phyloP scores from a whole-genome alignment of 2,329 filamentous ascomycete species.

The Anthostomella pinea region DNA sequence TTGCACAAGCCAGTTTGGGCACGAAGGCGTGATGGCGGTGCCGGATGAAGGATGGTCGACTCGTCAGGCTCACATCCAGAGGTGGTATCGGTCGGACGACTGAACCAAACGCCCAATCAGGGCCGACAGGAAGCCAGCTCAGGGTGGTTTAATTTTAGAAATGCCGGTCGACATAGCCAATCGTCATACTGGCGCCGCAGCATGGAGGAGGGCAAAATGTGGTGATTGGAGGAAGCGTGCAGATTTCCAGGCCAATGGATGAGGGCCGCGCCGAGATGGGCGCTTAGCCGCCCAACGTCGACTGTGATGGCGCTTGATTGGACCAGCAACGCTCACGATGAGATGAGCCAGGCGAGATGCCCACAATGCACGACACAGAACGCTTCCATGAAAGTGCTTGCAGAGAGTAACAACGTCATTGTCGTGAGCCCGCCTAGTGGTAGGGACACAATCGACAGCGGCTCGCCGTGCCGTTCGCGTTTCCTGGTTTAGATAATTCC shows the following conservation, averaged over 20 bases:
- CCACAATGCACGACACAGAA: slow-evolving; percentile 3
- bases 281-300: slow-evolving; percentile 29
- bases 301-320: slow-evolving; percentile 19
- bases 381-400: slow-evolving; percentile 1
- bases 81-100: slow-evolving; percentile 17
- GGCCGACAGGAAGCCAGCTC: slow-evolving; percentile 10
- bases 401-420: slow-evolving; percentile 5
- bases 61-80: slow-evolving; percentile 17
- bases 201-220: slow-evolving; percentile 15
- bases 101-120: slow-evolving; percentile 26
- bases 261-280: slow-evolving; percentile 22
- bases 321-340: slow-evolving; percentile 13
- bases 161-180: slow-evolving; percentile 21
- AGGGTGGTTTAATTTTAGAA: slow-evolving; percentile 31
- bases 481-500: neutral
- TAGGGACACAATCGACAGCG: slow-evolving; percentile 4
- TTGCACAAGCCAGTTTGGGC: slow-evolving; percentile 25
- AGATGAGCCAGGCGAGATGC: slow-evolving; percentile 4
- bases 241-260: slow-evolving; percentile 26
- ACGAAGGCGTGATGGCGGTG: slow-evolving; percentile 23
- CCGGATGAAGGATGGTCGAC: slow-evolving; percentile 23
- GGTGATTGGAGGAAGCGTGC: slow-evolving; percentile 26
- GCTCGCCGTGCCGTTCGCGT: slow-evolving; percentile 1
- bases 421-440: too few relatives aligned
- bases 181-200: slow-evolving; percentile 21